Evolutionary conservation across 306 rosid species (phyloP).

Genomic region (Citrullus colocynthis): DNA sequence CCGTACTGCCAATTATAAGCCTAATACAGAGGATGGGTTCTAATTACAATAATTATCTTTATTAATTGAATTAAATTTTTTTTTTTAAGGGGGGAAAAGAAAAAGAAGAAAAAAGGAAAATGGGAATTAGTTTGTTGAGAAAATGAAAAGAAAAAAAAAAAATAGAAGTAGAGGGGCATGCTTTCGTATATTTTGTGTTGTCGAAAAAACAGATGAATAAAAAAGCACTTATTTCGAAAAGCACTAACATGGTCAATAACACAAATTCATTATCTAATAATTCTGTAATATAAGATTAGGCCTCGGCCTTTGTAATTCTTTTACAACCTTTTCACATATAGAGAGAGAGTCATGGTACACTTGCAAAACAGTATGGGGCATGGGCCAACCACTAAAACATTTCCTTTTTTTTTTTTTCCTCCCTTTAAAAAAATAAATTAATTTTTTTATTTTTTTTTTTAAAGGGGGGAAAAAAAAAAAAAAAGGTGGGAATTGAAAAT

Average conservation of each 20-base stretch:
- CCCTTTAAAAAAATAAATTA: too few species aligned
- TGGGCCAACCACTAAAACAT: conserved; percentile 5
- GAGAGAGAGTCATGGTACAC: background rate
- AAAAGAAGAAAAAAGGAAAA: too few species aligned
- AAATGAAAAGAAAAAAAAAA: too few species aligned
- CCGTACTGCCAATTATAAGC: background rate
- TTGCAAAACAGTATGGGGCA: background rate
- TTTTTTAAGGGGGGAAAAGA: too few species aligned
- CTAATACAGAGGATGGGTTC: background rate
- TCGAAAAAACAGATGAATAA: conserved; percentile 1
- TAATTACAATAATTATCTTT: background rate
- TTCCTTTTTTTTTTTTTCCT: background rate
- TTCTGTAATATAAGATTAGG: background rate
- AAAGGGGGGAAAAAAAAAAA: too few species aligned
- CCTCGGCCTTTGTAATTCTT: background rate
- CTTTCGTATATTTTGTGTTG: background rate
- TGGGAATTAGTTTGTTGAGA: too few species aligned
- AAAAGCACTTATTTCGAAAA: background rate
- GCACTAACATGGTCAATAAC: conserved; percentile 6
- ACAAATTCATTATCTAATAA: conserved; percentile 2
- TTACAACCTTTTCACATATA: background rate
- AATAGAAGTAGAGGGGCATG: background rate
- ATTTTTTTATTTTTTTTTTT: background rate
- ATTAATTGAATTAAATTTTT: too few species aligned
- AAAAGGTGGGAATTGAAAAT: too few species aligned